Conservation (phyloP, 176 grass and related monocot species). For the Typha latifolia region DNA sequence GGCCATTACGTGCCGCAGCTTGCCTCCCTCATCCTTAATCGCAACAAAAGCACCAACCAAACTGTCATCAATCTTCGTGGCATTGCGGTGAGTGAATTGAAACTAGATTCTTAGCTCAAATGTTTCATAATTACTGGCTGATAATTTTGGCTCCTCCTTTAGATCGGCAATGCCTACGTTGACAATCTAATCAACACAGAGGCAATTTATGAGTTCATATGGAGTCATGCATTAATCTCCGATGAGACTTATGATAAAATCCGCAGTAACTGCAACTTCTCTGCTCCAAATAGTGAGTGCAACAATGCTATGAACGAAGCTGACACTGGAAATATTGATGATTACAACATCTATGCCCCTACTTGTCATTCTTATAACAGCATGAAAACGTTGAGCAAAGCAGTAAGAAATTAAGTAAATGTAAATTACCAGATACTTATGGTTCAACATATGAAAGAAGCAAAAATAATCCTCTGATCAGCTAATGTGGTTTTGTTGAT, state of each 20-base stretch:
- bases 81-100: constrained; percentile 6
- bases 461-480: not conserved
- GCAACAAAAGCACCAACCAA: constrained; percentile 8
- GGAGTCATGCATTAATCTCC: constrained; percentile 7
- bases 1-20: constrained; percentile 42
- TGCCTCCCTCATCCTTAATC: constrained; percentile 26
- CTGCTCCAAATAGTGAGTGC: not conserved
- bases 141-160: not conserved
- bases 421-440: not conserved
- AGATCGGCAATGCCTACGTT: constrained; percentile 17
- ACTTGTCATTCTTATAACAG: not conserved
- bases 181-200: not conserved
- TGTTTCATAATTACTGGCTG: not conserved
- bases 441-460: not conserved
- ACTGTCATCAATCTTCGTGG: constrained; percentile 25
- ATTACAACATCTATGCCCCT: constrained; percentile 11
- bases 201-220: not conserved
- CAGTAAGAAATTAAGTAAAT: not conserved
- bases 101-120: not conserved
- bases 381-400: not conserved
- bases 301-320: not conserved
- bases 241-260: not conserved
- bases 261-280: not conserved
- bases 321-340: not conserved
- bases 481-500: not conserved